Evolutionary conservation across 2,329 filamentous ascomycete genomes (phyloP).

Genomic region (Scedosporium aurantiacum): DNA sequence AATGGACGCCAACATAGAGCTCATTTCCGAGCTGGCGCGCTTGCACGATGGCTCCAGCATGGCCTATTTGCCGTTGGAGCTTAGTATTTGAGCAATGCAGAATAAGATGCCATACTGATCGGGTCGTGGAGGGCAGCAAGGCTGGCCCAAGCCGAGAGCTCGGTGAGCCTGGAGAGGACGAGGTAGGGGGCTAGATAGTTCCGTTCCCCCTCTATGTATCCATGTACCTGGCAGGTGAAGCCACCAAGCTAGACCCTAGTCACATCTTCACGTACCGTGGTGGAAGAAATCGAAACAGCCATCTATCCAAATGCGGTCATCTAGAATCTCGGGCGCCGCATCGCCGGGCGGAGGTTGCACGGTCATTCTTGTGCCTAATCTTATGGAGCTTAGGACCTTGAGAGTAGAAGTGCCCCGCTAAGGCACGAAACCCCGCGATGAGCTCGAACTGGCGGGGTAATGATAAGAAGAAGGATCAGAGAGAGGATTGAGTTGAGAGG

Average conservation of each 20-base stretch:
- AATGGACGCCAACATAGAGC: slow-evolving; percentile 87
- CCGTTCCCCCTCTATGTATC: too few species aligned
- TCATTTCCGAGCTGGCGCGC: slow-evolving; percentile 83
- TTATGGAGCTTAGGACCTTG: background rate
- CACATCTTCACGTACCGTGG: slow-evolving; percentile 51
- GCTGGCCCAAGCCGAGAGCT: background rate
- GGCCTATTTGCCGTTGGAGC: slow-evolving; percentile 44
- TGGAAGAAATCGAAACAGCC: slow-evolving; percentile 99
- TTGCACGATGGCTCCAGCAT: slow-evolving; percentile 94
- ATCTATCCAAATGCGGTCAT: slow-evolving; percentile 89
- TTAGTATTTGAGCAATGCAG: background rate
- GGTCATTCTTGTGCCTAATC: background rate
- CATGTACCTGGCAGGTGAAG: too few species aligned
- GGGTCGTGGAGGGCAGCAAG: too few species aligned
- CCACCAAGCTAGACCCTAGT: background rate
- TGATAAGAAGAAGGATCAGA: too few species aligned
- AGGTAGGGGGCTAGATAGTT: background rate
- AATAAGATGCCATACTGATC: background rate
- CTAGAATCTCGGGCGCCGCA: slow-evolving; percentile 42
- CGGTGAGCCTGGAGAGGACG: background rate
- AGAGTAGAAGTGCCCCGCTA: background rate
- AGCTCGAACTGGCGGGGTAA: background rate
- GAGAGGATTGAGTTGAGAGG: too few species aligned
- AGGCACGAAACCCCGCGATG: too few species aligned
- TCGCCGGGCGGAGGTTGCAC: slow-evolving; percentile 27